Evolutionary conservation across 148 eudicot species (phyloP).

Genomic region (Diospyros lotus): DNA sequence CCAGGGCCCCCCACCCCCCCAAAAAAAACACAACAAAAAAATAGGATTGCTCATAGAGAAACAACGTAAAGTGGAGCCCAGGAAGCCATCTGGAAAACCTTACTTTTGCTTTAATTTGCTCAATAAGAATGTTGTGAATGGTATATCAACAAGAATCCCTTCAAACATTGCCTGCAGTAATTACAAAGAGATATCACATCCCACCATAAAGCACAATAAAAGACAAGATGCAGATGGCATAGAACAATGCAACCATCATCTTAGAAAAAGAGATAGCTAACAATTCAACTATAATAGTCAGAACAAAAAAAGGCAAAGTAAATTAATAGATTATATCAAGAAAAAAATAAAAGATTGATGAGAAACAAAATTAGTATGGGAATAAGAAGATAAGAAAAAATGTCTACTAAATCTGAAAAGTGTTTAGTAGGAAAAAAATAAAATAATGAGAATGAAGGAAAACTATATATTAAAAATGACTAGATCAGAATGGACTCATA

Average conservation of each 20-base stretch:
- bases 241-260: background rate
- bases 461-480: background rate
- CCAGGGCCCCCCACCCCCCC: too few relatives aligned
- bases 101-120: constrained; percentile 97
- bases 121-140: constrained; percentile 98
- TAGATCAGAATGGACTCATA: background rate
- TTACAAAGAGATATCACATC: background rate
- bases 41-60: too few relatives aligned
- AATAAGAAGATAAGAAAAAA: background rate
- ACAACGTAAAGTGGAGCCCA: background rate
- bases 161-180: constrained; percentile 91
- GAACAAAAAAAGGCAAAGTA: background rate
- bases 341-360: background rate
- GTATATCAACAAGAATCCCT: constrained; percentile 97
- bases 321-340: background rate
- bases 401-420: background rate
- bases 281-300: too few relatives aligned
- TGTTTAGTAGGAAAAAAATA: background rate
- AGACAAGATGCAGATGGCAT: background rate
- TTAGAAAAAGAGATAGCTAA: background rate
- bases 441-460: background rate
- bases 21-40: too few relatives aligned
- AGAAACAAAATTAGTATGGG: background rate
- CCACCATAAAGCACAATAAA: constrained; percentile 1
- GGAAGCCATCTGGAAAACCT: constrained; percentile 17